These are phyloP conservation scores for Wolfiporia cocos DNA, from an alignment of 1,284 basidiomycete species.

Conservation along the genomic window DNA sequence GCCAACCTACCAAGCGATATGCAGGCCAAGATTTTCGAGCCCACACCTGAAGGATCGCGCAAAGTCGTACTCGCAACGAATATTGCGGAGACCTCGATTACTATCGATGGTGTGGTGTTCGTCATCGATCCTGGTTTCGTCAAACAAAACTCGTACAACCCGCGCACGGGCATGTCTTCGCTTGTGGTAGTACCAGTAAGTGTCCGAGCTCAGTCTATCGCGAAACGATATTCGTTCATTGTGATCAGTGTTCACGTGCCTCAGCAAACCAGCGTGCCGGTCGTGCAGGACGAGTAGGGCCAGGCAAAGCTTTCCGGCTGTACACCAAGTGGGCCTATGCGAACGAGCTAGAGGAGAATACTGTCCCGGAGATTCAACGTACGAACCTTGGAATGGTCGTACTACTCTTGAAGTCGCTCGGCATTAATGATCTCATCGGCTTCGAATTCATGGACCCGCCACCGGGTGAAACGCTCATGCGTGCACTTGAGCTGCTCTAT, in stretches of 20 bases:
- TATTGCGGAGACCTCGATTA: slow-evolving; percentile 97
- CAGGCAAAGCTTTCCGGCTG: slow-evolving; percentile 96
- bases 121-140: slow-evolving; percentile 98
- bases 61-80: slow-evolving; percentile 99
- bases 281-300: slow-evolving; percentile 94
- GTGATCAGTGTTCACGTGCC: slow-evolving; percentile 81
- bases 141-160: slow-evolving; percentile 97
- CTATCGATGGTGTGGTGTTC: slow-evolving; percentile 96
- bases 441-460: slow-evolving; percentile 99
- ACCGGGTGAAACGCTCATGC: slow-evolving; percentile 96
- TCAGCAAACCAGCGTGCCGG: slow-evolving; percentile 97
- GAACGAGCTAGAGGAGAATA: slow-evolving; percentile 95
- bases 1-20: slow-evolving; percentile 97
- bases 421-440: slow-evolving; percentile 95
- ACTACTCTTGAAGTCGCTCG: slow-evolving; percentile 89
- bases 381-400: slow-evolving; percentile 98
- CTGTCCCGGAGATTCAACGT: slow-evolving; percentile 97
- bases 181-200: slow-evolving; percentile 88
- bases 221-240: slow-evolving; percentile 6
- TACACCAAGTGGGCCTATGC: slow-evolving; percentile 96
- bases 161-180: slow-evolving; percentile 94
- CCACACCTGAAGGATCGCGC: slow-evolving; percentile 91
- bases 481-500: slow-evolving; percentile 90
- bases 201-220: slow-evolving; percentile 12
- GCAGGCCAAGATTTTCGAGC: slow-evolving; percentile 99